A percentile compares a stretch with the other conserved stretches of the same genome.
These are phyloP conservation scores for Leptodontidium sp. DNA, from an alignment of 2,329 filamentous ascomycete species.

Conservation along the genomic window DNA sequence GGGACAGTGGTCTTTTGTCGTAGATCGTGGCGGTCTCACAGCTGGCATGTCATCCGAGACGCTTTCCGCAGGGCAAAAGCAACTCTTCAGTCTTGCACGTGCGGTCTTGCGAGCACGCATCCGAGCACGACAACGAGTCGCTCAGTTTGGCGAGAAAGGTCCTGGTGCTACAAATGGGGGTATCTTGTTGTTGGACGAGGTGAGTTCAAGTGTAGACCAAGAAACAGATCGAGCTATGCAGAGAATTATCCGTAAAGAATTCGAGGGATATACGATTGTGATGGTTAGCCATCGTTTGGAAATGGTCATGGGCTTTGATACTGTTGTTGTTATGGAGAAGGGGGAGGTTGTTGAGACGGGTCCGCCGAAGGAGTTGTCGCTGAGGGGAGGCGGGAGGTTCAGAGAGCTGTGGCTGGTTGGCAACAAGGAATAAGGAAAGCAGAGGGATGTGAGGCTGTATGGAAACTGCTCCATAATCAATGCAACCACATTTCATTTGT, in stretches of 20 bases:
- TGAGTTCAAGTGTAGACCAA: constrained; percentile 57
- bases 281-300: constrained; percentile 49
- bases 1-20: constrained; percentile 30
- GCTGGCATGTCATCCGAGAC: constrained; percentile 46
- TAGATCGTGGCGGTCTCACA: constrained; percentile 49
- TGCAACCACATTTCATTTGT: no score
- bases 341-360: constrained; percentile 38
- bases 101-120: neutral
- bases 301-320: constrained; percentile 59
- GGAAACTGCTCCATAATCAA: no score
- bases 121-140: no score
- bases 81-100: constrained; percentile 55
- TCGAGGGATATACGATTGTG: constrained; percentile 62
- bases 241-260: constrained; percentile 59
- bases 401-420: no score
- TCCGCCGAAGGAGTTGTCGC: no score
- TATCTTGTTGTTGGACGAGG: neutral
- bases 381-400: no score
- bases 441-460: no score
- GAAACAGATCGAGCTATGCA: constrained; percentile 65
- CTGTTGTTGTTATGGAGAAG: constrained; percentile 57
- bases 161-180: no score
- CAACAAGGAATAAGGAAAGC: no score
- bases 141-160: no score
- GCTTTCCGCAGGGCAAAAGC: constrained; percentile 55